A percentile compares a stretch with the other conserved stretches of the same genome.
Conservation (phyloP, 345 rosid species). For the Arabidopsis suecica region DNA sequence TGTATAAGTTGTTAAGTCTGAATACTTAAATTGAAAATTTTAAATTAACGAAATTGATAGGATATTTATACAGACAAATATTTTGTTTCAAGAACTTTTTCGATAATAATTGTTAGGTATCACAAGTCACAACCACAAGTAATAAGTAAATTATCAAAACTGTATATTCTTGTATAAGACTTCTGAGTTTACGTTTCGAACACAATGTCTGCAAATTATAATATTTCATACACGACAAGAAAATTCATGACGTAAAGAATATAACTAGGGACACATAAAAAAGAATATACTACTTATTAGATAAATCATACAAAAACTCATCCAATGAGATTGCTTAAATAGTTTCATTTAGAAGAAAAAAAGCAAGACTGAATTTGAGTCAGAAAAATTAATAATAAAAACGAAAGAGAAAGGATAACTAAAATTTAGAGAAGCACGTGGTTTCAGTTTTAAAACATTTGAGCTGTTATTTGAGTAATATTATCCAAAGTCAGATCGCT, state of each 20-base stretch:
- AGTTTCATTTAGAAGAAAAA: background rate
- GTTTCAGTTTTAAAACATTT: constrained; percentile 17
- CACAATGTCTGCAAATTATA: background rate
- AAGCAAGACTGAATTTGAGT: constrained; percentile 15
- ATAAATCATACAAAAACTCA: background rate
- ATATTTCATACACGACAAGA: constrained; percentile 3
- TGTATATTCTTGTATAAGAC: no score
- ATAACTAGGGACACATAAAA: constrained; percentile 10
- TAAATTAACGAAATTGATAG: no score
- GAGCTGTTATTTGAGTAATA: constrained; percentile 24
- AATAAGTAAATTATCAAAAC: background rate
- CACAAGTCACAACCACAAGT: background rate
- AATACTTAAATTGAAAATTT: no score
- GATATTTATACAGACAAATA: no score
- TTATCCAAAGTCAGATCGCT: constrained; percentile 36
- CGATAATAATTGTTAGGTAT: background rate
- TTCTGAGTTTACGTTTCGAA: background rate
- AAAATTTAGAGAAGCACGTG: constrained; percentile 23
- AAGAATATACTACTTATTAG: constrained; percentile 13
- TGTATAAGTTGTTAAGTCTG: no score
- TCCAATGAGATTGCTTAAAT: constrained; percentile 18
- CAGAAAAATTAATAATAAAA: background rate
- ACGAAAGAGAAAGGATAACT: constrained; percentile 3
- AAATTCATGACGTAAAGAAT: constrained; percentile 22
- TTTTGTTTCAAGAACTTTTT: no score